phyloP scores from a whole-genome alignment of 2,329 filamentous ascomycete species.

The Aspergillus terreus region DNA sequence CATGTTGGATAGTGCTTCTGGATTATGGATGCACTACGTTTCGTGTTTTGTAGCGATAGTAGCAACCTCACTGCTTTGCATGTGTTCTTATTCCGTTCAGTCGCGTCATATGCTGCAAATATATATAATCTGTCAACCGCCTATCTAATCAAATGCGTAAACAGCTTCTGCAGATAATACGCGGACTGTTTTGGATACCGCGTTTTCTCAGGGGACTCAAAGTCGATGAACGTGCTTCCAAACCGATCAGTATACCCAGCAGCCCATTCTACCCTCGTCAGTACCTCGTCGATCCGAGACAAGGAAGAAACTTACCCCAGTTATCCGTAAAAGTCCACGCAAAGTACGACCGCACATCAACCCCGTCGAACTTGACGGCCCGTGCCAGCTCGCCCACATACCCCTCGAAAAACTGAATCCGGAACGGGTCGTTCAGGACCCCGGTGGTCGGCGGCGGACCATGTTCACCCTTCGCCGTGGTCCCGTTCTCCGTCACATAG shows the following conservation, averaged over 20 bases:
- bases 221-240: slow-evolving; percentile 74
- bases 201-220: slow-evolving; percentile 65
- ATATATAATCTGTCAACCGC: neutral
- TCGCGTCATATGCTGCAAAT: neutral
- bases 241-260: slow-evolving; percentile 79
- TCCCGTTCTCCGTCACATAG: slow-evolving; percentile 81
- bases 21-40: too few species aligned
- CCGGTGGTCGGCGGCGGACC: slow-evolving; percentile 55
- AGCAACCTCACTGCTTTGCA: neutral
- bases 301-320: slow-evolving; percentile 41
- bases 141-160: slow-evolving; percentile 57
- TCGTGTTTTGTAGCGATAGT: too few species aligned
- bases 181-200: slow-evolving; percentile 75
- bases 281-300: neutral
- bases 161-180: slow-evolving; percentile 62
- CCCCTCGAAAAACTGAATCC: slow-evolving; percentile 68
- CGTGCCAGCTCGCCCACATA: slow-evolving; percentile 66
- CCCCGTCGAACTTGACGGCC: slow-evolving; percentile 58
- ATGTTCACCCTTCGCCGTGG: slow-evolving; percentile 72
- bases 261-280: slow-evolving; percentile 60
- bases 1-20: neutral
- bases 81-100: neutral
- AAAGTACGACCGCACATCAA: slow-evolving; percentile 71
- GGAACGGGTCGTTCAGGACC: slow-evolving; percentile 72
- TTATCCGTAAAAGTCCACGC: slow-evolving; percentile 75